Evolutionary conservation across 345 rosid species (phyloP), one percentile per base, ranked within the genome.

Genomic region (Lepidium africanum): DNA sequence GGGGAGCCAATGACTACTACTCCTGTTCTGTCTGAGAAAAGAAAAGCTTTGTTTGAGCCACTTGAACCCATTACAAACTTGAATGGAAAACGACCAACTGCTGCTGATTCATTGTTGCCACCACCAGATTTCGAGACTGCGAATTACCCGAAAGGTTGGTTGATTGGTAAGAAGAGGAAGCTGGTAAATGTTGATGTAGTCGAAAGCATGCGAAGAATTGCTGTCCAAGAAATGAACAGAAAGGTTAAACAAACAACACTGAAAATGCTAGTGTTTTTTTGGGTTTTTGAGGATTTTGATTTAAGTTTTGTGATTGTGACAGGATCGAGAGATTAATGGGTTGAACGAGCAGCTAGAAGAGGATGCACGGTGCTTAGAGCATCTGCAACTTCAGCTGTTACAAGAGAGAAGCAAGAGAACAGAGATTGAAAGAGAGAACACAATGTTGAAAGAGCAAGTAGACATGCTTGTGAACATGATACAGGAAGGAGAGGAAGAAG

Each of bases 161-260:
- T 92, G 69, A 80, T 92, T 0, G 98, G 98, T 49, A 92, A 92
- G 83, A 92, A 84, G 87, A 82, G 98, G 56, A 92, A 92, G 78
- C 81, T 92, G 27, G 98, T 90, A 17, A 90, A 90, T 72, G 91
- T 92, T 33, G 98, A 92, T 66, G 96, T 92, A 0, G 98, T 92
- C 14, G 98, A 92, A 81, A 88, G 96, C 75, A 92, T 92, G 98
- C 79, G 98, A 37, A 88, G 96, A 80, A 90, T 92, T 67, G 98
- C 98, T 0, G 88, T 92, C 39, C 96, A 87, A 58, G 96, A 92
- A 78, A 92, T 90, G 89, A 92, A 92, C 78, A 77, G 98, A 83
- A 92, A 92, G 98, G 98, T 92, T 62, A 37, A n/a, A 5, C 6
- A 21, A 16, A 6, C 27, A 10, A 6, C 8, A 51, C 32, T 27